Conservation (phyloP, 1,139 yeast species). For the Arxiozyma slooffiae region DNA sequence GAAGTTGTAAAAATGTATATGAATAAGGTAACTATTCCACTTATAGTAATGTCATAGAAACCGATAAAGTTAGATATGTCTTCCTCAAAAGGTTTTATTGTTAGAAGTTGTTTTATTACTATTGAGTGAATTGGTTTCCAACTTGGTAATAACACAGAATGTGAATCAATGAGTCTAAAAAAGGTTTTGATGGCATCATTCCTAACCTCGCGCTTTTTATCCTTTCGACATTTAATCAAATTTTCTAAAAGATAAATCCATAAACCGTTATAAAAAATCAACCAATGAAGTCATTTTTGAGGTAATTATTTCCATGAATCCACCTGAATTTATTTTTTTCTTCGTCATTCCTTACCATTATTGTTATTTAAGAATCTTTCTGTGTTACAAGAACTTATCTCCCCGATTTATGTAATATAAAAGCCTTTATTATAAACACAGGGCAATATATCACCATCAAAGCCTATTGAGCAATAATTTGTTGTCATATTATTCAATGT, state of each 20-base stretch:
- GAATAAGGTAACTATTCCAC: conserved; percentile 30
- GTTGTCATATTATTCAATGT: conserved; percentile 19
- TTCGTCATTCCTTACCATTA: conserved; percentile 37
- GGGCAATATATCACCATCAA: conserved; percentile 8
- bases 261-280: conserved; percentile 30
- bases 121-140: conserved; percentile 49
- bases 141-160: conserved; percentile 47
- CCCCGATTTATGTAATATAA: conserved; percentile 33
- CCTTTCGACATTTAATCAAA: conserved; percentile 53
- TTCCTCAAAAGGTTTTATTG: conserved; percentile 17
- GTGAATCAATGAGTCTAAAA: conserved; percentile 73
- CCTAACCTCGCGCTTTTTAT: conserved; percentile 66
- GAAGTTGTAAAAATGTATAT: conserved; percentile 21
- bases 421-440: conserved; percentile 33
- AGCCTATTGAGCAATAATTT: conserved; percentile 10
- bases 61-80: conserved; percentile 20
- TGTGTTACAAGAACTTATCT: conserved; percentile 43
- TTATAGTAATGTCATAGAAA: conserved; percentile 26
- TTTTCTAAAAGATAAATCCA: conserved; percentile 59
- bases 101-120: conserved; percentile 39
- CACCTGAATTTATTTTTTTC: conserved; percentile 11
- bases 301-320: conserved; percentile 11
- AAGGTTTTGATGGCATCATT: conserved; percentile 85
- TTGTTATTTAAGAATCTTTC: conserved; percentile 37
- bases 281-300: conserved; percentile 8